Base-by-base conservation (phyloP, 768 basidiomycete genomes). In the Mycena belliarum region DNA sequence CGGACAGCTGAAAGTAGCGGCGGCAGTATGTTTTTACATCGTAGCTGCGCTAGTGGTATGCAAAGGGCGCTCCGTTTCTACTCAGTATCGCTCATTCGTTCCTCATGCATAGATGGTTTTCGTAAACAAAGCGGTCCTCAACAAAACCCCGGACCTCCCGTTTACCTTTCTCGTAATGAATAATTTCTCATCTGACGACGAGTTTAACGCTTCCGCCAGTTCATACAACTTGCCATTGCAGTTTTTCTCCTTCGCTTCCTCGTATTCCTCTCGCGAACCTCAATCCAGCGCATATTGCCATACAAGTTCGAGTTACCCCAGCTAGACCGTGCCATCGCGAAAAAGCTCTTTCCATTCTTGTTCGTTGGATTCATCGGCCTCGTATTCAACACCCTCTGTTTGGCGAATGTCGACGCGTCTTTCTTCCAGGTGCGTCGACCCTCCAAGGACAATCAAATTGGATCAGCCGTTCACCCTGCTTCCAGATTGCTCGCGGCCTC, bases 1-100 rank as follows among this genome's bases (percentile, higher is more conserved):
- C 38, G 35, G 32, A 24, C 3, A 55, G 35, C 51, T 69, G 57
- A 68, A 77, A 61, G 76, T 83, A 20, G 77, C 77, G 12, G 75
- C 66, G 16, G 82, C 82, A n/a, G 79, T 82, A 49, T 61, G 71
- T 8, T 83, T 83, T 68, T 83, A 83, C 70, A 83, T 83, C 79
- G 65, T 69, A 18, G 76, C 82, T 4, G 82, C 82, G 4, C 63
- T 83, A 29, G 76, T 83, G 57, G 80, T 83, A 60, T 60, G 81
- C 75, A 52, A 21, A 24, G 24, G 12, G 35, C 50, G 29, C 41
- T 46, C 49, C n/a, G n/a, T 49, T 47, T 25, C 49, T 24, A 18
- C 11, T 12, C 7, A 2, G 6, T 25, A 11, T 6, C 6, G 12
- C n/a, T 12, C 6, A 42, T 10, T 45, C 29, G 18, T 26, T 16